Base-by-base conservation (phyloP, 23 red algal genomes). In the Gracilaria gracilis region DNA sequence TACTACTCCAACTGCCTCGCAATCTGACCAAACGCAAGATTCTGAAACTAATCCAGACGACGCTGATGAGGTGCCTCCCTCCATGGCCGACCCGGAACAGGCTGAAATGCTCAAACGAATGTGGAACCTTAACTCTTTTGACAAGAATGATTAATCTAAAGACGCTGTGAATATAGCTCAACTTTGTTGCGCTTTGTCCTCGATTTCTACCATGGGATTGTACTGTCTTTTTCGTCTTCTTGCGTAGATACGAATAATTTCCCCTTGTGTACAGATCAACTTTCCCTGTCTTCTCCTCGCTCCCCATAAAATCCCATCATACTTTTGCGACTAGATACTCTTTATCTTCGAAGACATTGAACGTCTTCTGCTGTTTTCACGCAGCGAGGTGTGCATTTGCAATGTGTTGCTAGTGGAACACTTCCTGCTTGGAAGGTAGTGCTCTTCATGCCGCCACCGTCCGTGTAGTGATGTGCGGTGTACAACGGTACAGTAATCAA, bases 81-180 rank as follows among this genome's bases (percentile, higher is more conserved):
- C 72, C 27, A 57, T 72, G 84, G 65, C 65, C 9, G 42, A 75
- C 4, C 44, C 29, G 14, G 84, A 88, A 25, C 58, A 88, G 65
- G 75, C 74, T 44, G 87, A 91, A 37, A 91, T 91, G 87, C 50
- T 91, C 15, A 91, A 91, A 50, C 62, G 87, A 49, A 91, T 91
- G 87, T 91, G 87, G 87, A 80, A 91, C 49, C 54, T 91, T 19
- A 81, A 36, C 72, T 73, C 76, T 69, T 57, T 58, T 58, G 83
- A 87, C 50, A 74, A 74, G 66, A 65, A 74, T 21, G 49, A 90
- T 4, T 59, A 81, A 59, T 78, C 24, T 55, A 16, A 53, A 64
- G 31, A 36, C 31, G 28, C 32, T 4, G 64, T 36, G 64, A 69
- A 19, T 32, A 69, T 13, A 37, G 64, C 64, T 64, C 29, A 69